Conservation (phyloP, 352 stramenopile species). For the Globisporangium rhizosaccharum region DNA sequence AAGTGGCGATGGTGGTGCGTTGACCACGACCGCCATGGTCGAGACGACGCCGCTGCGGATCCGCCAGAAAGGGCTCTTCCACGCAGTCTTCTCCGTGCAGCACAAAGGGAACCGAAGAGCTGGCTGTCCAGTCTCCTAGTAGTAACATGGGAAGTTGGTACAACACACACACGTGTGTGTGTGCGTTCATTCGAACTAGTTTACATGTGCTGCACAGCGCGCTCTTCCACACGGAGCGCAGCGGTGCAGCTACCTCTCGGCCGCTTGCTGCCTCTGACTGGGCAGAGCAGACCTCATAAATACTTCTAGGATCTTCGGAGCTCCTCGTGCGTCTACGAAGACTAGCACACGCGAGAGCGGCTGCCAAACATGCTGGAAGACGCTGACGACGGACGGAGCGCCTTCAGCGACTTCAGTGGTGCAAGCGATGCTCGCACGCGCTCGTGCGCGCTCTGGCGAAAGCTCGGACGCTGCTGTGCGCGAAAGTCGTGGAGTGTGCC, state of each 20-base stretch:
- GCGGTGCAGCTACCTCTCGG: neutral
- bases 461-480: constrained; percentile 15
- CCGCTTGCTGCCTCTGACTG: neutral
- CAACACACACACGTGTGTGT: neutral
- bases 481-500: constrained; percentile 52
- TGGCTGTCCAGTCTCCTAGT: constrained; percentile 11
- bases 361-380: neutral
- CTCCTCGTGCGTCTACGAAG: too few relatives aligned
- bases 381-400: neutral
- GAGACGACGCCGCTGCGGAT: neutral
- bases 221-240: neutral
- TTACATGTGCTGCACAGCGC: too few relatives aligned
- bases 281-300: neutral
- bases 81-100: constrained; percentile 12
- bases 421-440: constrained; percentile 5
- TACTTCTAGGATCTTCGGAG: neutral
- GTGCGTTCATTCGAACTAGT: neutral
- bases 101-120: constrained; percentile 5
- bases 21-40: neutral
- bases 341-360: neutral
- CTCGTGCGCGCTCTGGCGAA: constrained; percentile 30
- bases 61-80: constrained; percentile 8
- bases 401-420: constrained; percentile 20
- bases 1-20: too few relatives aligned
- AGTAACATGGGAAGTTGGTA: neutral